These are phyloP conservation scores for Daedalea quercina DNA, from an alignment of 768 basidiomycete species.

Conservation along the genomic window DNA sequence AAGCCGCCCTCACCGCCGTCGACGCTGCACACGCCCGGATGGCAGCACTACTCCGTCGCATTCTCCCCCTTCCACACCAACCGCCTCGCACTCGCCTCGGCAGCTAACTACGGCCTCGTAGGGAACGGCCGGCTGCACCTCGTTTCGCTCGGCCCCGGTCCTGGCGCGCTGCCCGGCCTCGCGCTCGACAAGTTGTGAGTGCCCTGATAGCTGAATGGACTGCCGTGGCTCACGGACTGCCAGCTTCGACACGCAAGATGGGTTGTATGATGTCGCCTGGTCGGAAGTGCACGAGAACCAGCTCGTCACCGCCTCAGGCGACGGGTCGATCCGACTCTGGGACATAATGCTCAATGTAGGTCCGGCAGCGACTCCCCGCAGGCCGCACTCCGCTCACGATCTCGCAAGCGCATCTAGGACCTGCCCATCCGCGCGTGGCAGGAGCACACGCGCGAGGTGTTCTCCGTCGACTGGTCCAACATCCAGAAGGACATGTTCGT, in stretches of 20 bases:
- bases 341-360: slow-evolving; percentile 80
- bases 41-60: slow-evolving; percentile 73
- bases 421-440: slow-evolving; percentile 89
- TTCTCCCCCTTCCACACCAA: slow-evolving; percentile 84
- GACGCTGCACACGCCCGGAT: slow-evolving; percentile 67
- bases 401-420: slow-evolving; percentile 48
- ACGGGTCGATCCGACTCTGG: slow-evolving; percentile 88
- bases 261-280: slow-evolving; percentile 89
- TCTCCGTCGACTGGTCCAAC: slow-evolving; percentile 95
- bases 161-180: slow-evolving; percentile 36
- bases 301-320: slow-evolving; percentile 81
- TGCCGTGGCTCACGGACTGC: slow-evolving; percentile 32
- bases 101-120: slow-evolving; percentile 91
- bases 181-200: slow-evolving; percentile 67
- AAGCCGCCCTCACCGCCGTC: slow-evolving; percentile 35
- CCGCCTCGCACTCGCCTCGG: slow-evolving; percentile 71
- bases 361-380: background rate
- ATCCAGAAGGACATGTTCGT: slow-evolving; percentile 81
- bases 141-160: slow-evolving; percentile 44
- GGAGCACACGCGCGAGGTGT: slow-evolving; percentile 90
- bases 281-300: slow-evolving; percentile 95
- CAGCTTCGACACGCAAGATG: slow-evolving; percentile 89
- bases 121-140: slow-evolving; percentile 89
- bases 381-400: slow-evolving; percentile 11
- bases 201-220: too few species aligned